Percentiles rank a stretch among this genome's conserved stretches.
Conservation (phyloP, 148 eudicot species). For the Agrostemma githago region DNA sequence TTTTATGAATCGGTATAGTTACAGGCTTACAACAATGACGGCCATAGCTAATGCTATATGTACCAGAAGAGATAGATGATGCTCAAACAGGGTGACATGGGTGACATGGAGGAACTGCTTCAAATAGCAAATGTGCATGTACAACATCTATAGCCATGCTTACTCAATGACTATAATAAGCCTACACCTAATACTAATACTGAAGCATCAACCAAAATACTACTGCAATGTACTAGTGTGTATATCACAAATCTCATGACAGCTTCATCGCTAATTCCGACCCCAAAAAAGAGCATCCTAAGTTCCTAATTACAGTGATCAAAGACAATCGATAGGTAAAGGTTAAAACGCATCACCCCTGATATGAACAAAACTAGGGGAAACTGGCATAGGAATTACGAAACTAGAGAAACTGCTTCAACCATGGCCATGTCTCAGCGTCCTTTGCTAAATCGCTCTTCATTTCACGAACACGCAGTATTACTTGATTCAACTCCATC, state of each 20-base stretch:
- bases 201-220: not conserved
- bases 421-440: conserved; percentile 59
- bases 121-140: not conserved
- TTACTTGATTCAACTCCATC: conserved; percentile 68
- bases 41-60: not conserved
- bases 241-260: not conserved
- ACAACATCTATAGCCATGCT: conserved; percentile 13
- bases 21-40: not conserved
- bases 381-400: not conserved
- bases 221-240: not conserved
- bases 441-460: conserved; percentile 64
- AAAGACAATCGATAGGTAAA: too few species aligned
- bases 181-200: not conserved
- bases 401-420: conserved; percentile 71
- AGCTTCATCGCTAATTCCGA: not conserved
- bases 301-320: not conserved
- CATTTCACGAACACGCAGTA: conserved; percentile 50
- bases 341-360: conserved; percentile 10
- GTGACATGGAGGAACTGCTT: not conserved
- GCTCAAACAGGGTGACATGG: not conserved
- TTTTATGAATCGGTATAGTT: not conserved
- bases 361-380: conserved; percentile 25
- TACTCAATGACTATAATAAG: too few species aligned
- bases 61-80: not conserved
- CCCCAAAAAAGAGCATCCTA: conserved; percentile 5